phyloP scores from a whole-genome alignment of 2,329 filamentous ascomycete species.

The Fonsecaea pedrosoi region DNA sequence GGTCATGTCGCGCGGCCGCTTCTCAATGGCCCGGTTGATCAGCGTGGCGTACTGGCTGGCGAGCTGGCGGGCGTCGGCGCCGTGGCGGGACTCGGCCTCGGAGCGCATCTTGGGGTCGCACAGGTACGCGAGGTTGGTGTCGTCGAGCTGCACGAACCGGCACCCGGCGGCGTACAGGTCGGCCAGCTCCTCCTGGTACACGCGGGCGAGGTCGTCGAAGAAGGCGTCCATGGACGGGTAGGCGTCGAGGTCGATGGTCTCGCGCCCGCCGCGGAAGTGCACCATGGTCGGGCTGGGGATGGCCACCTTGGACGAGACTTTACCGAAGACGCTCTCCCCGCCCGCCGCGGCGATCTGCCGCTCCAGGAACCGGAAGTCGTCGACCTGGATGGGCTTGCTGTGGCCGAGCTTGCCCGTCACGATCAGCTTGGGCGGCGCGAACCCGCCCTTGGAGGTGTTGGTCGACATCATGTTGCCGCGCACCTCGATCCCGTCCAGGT shows the following conservation, averaged over 20 bases:
- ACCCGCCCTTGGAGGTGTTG: constrained; percentile 40
- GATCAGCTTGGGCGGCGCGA: constrained; percentile 61
- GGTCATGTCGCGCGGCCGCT: constrained; percentile 61
- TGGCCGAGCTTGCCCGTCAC: constrained; percentile 63
- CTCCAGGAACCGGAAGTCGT: constrained; percentile 63
- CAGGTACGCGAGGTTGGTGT: constrained; percentile 66
- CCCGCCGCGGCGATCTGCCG: constrained; percentile 48
- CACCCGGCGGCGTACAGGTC: constrained; percentile 62
- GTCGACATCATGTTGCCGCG: constrained; percentile 51
- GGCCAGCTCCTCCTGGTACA: constrained; percentile 62
- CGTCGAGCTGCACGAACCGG: constrained; percentile 65
- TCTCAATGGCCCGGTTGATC: constrained; percentile 62
- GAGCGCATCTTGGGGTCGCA: constrained; percentile 64
- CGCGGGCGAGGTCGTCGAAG: constrained; percentile 62
- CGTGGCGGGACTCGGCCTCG: constrained; percentile 60
- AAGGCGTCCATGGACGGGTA: constrained; percentile 63
- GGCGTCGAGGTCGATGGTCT: constrained; percentile 59
- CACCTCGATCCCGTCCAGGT: constrained; percentile 61
- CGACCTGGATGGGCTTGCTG: constrained; percentile 61
- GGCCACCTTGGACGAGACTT: constrained; percentile 56
- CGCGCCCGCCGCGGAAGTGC: constrained; percentile 63
- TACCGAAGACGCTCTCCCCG: constrained; percentile 33
- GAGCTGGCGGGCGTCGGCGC: constrained; percentile 55
- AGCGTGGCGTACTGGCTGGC: constrained; percentile 61
- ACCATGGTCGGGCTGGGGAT: constrained; percentile 67